Percentiles rank a stretch among this genome's conserved stretches.
Evolutionary conservation across 1,284 basidiomycete genomes (phyloP).

Genomic region (Omphalotus olearius): DNA sequence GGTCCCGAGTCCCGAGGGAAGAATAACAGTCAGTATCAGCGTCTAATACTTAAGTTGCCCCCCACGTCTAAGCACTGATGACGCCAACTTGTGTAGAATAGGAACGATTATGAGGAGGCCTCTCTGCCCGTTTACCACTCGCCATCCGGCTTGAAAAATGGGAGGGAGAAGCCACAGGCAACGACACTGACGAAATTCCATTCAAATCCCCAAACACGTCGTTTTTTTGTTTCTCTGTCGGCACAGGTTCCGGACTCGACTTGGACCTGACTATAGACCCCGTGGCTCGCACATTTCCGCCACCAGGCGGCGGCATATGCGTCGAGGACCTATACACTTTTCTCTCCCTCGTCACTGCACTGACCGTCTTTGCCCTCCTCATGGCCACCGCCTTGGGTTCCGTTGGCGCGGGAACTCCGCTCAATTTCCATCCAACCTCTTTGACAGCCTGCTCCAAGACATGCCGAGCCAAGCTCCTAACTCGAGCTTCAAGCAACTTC

Average conservation of each 20-base stretch:
- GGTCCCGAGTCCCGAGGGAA: too few relatives aligned
- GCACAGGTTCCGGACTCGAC: not conserved
- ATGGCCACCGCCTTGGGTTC: not conserved
- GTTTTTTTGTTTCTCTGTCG: not conserved
- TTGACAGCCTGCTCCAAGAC: not conserved
- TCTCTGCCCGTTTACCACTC: too few relatives aligned
- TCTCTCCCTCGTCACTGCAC: not conserved
- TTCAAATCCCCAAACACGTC: slow-evolving; percentile 5
- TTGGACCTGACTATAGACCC: not conserved
- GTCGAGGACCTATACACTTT: not conserved
- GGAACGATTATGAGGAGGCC: too few relatives aligned
- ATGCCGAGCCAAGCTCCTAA: slow-evolving; percentile 1
- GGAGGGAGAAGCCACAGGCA: not conserved
- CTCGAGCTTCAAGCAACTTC: slow-evolving; percentile 38
- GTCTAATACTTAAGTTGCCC: too few relatives aligned
- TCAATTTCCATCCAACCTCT: not conserved
- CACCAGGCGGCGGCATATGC: too few relatives aligned
- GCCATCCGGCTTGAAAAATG: too few relatives aligned
- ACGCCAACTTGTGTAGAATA: too few relatives aligned
- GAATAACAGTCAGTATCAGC: too few relatives aligned
- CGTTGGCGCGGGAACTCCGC: not conserved
- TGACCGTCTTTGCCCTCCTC: not conserved
- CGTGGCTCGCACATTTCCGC: not conserved
- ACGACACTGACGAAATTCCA: not conserved
- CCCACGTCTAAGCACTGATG: too few relatives aligned